Conservation (phyloP, 2,329 filamentous ascomycete genomes). For the Scolecobasidium constrictum region DNA sequence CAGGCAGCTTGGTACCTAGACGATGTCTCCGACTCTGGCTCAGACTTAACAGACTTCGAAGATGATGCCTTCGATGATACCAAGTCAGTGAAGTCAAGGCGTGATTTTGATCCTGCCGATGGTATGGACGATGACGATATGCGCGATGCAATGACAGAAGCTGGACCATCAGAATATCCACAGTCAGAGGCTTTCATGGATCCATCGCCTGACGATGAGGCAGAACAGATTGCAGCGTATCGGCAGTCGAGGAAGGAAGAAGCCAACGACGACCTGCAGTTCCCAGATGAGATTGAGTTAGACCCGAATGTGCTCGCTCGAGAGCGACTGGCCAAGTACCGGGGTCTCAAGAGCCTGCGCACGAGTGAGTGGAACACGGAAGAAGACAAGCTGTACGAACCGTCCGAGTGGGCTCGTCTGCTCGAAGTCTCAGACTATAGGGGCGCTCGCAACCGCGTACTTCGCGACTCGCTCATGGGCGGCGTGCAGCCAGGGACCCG, state of each 20-base stretch:
- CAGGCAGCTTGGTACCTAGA: conserved; percentile 90
- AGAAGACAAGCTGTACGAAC: conserved; percentile 78
- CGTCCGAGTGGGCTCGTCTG: conserved; percentile 78
- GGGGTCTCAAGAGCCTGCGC: conserved; percentile 83
- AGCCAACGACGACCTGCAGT: conserved; percentile 82
- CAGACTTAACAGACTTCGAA: conserved; percentile 54
- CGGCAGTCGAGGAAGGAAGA: conserved; percentile 60
- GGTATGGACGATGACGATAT: conserved; percentile 46
- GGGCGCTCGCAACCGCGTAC: conserved; percentile 62
- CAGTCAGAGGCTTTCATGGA: conserved; percentile 88
- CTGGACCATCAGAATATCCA: conserved; percentile 75
- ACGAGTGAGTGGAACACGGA: conserved; percentile 82
- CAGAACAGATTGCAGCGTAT: conserved; percentile 70
- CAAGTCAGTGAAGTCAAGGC: background rate
- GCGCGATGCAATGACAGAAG: conserved; percentile 47
- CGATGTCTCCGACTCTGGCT: conserved; percentile 72
- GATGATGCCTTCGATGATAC: conserved; percentile 37
- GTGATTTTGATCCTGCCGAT: conserved; percentile 57
- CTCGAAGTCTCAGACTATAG: conserved; percentile 86
- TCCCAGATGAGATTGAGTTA: conserved; percentile 94
- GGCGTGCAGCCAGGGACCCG: conserved; percentile 76
- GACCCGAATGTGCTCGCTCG: conserved; percentile 77
- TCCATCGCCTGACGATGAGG: conserved; percentile 70
- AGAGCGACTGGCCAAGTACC: conserved; percentile 75
- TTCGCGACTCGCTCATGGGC: conserved; percentile 77